Evolutionary conservation across 495 filamentous ascomycete genomes (phyloP).

Genomic region (Xylaria scruposa): DNA sequence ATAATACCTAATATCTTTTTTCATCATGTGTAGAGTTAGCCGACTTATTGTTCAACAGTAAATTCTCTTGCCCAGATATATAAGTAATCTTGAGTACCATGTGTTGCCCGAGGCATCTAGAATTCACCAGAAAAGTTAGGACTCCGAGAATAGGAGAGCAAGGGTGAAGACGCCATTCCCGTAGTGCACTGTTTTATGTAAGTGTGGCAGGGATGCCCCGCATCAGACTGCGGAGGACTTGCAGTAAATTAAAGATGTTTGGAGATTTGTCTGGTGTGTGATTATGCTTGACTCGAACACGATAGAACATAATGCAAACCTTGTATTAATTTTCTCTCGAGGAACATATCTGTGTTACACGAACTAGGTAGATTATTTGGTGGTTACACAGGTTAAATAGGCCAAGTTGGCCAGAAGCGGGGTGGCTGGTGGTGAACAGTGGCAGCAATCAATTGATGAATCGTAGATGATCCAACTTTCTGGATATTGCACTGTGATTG

Average conservation of each 20-base stretch:
- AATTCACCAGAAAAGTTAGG: neutral
- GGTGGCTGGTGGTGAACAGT: neutral
- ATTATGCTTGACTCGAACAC: neutral
- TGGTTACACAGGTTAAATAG: neutral
- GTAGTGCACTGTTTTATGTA: neutral
- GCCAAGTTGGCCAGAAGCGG: neutral
- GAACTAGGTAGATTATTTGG: too few relatives aligned
- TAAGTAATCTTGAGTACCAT: neutral
- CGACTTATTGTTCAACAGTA: neutral
- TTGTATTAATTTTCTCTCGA: neutral
- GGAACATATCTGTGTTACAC: neutral
- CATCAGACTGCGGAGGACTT: constrained; percentile 8
- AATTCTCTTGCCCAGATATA: neutral
- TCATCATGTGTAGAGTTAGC: neutral
- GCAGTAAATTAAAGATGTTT: neutral
- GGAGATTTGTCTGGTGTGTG: neutral
- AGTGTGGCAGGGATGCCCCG: constrained; percentile 20
- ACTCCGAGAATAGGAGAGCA: neutral
- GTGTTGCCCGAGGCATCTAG: neutral
- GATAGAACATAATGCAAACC: neutral
- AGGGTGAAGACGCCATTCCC: neutral
- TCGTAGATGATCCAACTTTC: neutral
- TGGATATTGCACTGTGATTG: too few relatives aligned
- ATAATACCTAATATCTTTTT: neutral
- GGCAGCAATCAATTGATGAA: neutral